Conservation (phyloP, 805 yeast species). For the Komagataella populi region DNA sequence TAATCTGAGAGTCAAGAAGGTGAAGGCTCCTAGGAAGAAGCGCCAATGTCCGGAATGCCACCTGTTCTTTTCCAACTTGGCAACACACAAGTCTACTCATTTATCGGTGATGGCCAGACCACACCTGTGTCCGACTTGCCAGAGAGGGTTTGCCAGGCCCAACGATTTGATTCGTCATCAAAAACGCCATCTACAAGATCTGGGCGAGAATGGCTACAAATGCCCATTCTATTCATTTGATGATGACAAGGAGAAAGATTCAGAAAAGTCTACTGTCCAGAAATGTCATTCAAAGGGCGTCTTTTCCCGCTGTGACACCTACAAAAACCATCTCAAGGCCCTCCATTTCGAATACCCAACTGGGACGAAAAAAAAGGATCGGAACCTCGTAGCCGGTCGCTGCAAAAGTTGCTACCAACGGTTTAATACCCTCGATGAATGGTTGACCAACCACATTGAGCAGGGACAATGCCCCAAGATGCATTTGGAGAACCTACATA, state of each 20-base stretch:
- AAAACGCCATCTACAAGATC: slow-evolving; percentile 74
- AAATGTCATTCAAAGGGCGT: slow-evolving; percentile 73
- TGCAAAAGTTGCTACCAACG: slow-evolving; percentile 65
- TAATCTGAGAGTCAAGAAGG: not conserved
- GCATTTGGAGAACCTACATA: not conserved
- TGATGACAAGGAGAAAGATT: slow-evolving; percentile 1
- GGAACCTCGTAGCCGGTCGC: slow-evolving; percentile 52
- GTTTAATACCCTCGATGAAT: slow-evolving; percentile 61
- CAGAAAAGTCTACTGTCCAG: slow-evolving; percentile 3
- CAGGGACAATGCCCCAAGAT: slow-evolving; percentile 19
- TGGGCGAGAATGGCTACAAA: slow-evolving; percentile 45
- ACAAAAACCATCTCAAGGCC: slow-evolving; percentile 81
- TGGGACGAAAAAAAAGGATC: slow-evolving; percentile 71
- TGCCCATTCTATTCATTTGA: slow-evolving; percentile 53
- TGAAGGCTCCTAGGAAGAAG: slow-evolving; percentile 15
- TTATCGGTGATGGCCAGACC: slow-evolving; percentile 61
- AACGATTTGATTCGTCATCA: slow-evolving; percentile 80
- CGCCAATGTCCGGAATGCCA: slow-evolving; percentile 24
- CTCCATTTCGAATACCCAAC: slow-evolving; percentile 81
- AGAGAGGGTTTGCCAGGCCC: slow-evolving; percentile 77
- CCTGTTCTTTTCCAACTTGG: slow-evolving; percentile 56
- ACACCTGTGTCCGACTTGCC: slow-evolving; percentile 64
- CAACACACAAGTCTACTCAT: slow-evolving; percentile 76
- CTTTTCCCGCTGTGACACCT: slow-evolving; percentile 83
- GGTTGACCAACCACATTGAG: slow-evolving; percentile 70